Conservation (phyloP, 2,329 filamentous ascomycete species). For the Curvularia spicifera region DNA sequence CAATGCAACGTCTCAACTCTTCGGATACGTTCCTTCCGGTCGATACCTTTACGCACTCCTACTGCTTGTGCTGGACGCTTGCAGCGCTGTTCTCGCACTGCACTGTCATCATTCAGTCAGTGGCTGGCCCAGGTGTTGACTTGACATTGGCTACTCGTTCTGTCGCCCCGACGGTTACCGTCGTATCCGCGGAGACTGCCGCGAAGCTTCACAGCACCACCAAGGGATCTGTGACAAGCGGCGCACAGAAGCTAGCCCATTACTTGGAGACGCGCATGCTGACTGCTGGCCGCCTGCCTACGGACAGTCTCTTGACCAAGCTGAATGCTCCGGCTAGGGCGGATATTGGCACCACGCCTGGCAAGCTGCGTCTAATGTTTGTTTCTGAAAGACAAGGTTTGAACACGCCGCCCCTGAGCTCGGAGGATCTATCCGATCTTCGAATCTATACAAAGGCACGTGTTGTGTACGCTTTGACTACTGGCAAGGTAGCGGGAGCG, state of each 20-base stretch:
- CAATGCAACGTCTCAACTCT: slow-evolving; percentile 72
- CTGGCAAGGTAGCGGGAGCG: slow-evolving; percentile 83
- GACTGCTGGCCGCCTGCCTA: slow-evolving; percentile 75
- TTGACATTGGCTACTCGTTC: slow-evolving; percentile 74
- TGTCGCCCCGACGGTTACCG: slow-evolving; percentile 80
- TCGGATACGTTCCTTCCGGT: slow-evolving; percentile 85
- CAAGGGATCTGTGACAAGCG: slow-evolving; percentile 64
- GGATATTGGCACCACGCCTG: slow-evolving; percentile 65
- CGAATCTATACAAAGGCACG: slow-evolving; percentile 80
- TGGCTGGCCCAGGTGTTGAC: slow-evolving; percentile 75
- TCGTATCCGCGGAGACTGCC: slow-evolving; percentile 77
- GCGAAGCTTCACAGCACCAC: slow-evolving; percentile 70
- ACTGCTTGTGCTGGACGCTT: slow-evolving; percentile 79
- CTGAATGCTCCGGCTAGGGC: slow-evolving; percentile 67
- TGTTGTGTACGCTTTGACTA: slow-evolving; percentile 83
- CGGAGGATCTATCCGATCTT: slow-evolving; percentile 76
- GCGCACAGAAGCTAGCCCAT: slow-evolving; percentile 71
- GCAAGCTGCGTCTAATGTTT: slow-evolving; percentile 81
- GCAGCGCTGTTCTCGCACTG: slow-evolving; percentile 84
- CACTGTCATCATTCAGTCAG: slow-evolving; percentile 86
- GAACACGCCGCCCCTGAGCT: slow-evolving; percentile 67
- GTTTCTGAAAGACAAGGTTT: slow-evolving; percentile 75
- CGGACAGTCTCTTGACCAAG: slow-evolving; percentile 66
- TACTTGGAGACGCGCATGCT: slow-evolving; percentile 74
- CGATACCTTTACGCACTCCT: slow-evolving; percentile 78